phyloP scores from a whole-genome alignment of 2,329 filamentous ascomycete species.

The Fonsecaea multimorphosa region DNA sequence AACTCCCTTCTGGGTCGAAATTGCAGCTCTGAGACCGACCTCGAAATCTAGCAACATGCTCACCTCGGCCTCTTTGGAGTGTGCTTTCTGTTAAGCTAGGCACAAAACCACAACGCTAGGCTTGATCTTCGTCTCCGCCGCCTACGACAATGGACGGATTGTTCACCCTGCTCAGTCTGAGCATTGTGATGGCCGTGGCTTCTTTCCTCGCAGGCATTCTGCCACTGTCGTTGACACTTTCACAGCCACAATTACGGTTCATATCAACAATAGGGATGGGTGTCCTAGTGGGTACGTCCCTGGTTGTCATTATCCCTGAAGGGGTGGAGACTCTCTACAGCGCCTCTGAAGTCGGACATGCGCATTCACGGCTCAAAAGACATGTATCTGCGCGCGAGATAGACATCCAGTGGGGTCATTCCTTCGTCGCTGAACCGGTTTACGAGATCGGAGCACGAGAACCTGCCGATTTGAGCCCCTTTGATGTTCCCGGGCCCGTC shows the following conservation, averaged over 20 bases:
- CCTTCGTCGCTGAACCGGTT: neutral
- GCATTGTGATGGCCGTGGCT: constrained; percentile 70
- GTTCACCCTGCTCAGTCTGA: constrained; percentile 68
- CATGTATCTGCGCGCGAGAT: constrained; percentile 42
- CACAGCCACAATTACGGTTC: constrained; percentile 82
- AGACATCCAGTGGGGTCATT: constrained; percentile 42
- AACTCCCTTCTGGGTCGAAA: neutral
- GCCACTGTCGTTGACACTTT: constrained; percentile 85
- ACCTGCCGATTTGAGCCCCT: constrained; percentile 31
- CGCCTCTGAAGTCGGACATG: constrained; percentile 45
- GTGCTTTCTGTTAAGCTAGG: neutral
- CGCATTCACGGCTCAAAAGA: constrained; percentile 42
- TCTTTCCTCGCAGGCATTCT: constrained; percentile 93
- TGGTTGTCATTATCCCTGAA: constrained; percentile 97
- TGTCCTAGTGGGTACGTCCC: constrained; percentile 88
- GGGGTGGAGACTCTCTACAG: constrained; percentile 88
- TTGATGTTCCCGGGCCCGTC: constrained; percentile 43
- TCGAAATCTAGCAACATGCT: neutral
- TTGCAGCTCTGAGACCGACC: neutral
- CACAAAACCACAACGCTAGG: neutral
- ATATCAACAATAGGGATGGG: constrained; percentile 93
- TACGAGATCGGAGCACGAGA: constrained; percentile 12
- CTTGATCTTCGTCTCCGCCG: neutral
- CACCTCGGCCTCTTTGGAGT: neutral
- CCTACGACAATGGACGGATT: constrained; percentile 62